Evolutionary conservation across 805 yeast genomes (phyloP).

Genomic region (Candida suzukii): DNA sequence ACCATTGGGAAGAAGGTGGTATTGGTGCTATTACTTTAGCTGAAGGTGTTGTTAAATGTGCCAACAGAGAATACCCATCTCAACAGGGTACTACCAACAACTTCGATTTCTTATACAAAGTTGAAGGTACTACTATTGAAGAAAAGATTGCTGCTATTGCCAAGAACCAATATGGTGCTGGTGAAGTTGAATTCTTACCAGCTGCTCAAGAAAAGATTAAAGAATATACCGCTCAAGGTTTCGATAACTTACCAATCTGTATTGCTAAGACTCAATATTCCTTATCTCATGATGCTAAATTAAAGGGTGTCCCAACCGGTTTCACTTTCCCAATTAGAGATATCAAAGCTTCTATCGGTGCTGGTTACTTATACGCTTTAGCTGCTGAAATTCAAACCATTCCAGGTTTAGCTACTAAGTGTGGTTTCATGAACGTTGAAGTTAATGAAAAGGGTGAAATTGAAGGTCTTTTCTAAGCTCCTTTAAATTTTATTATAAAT

Average conservation of each 20-base stretch:
- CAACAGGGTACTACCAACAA: conserved; percentile 30
- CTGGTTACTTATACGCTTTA: conserved; percentile 91
- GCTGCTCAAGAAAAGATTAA: conserved; percentile 78
- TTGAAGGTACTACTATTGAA: conserved; percentile 61
- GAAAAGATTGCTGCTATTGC: conserved; percentile 77
- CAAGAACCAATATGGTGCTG: conserved; percentile 88
- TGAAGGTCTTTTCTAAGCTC: conserved; percentile 72
- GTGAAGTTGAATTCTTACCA: conserved; percentile 71
- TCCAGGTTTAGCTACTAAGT: conserved; percentile 94
- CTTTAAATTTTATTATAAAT: neutral
- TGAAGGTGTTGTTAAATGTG: conserved; percentile 70
- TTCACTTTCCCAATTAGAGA: conserved; percentile 93
- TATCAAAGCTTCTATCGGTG: conserved; percentile 91
- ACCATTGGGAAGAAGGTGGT: conserved; percentile 97
- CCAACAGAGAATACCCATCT: conserved; percentile 33
- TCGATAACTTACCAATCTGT: conserved; percentile 86
- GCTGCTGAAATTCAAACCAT: conserved; percentile 97
- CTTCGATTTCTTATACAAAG: conserved; percentile 62
- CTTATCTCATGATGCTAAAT: conserved; percentile 83
- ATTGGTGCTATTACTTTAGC: conserved; percentile 83
- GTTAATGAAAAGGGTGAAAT: conserved; percentile 86
- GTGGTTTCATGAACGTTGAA: conserved; percentile 96
- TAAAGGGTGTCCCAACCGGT: conserved; percentile 94
- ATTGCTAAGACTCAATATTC: conserved; percentile 98
- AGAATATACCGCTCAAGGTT: conserved; percentile 80